Percentiles rank a stretch among this genome's conserved stretches.
Conservation (phyloP, 2,329 filamentous ascomycete species). For the Hymenotorrendiella dingleyae region DNA sequence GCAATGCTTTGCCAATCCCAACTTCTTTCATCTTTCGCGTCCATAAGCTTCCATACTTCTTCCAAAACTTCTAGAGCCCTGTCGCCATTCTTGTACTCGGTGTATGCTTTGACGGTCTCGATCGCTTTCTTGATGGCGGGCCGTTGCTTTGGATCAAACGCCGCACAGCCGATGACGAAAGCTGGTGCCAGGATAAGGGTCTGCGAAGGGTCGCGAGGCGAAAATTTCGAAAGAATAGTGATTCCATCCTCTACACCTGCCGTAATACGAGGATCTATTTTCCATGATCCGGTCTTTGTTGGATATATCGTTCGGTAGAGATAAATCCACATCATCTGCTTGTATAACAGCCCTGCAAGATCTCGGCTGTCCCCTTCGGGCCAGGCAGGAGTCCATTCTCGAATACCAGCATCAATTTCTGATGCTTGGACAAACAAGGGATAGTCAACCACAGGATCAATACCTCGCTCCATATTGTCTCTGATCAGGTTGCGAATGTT, state of each 20-base stretch:
- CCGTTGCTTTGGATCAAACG: conserved; percentile 47
- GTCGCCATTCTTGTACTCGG: conserved; percentile 53
- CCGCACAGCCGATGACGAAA: conserved; percentile 54
- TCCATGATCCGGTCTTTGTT: conserved; percentile 34
- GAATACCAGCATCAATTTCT: conserved; percentile 68
- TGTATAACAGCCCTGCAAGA: conserved; percentile 52
- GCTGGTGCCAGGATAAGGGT: conserved; percentile 55
- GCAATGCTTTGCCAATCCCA: conserved; percentile 62
- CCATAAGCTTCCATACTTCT: conserved; percentile 55
- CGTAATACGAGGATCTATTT: conserved; percentile 43
- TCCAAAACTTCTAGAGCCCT: conserved; percentile 48
- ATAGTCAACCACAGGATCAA: conserved; percentile 68
- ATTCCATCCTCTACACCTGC: conserved; percentile 52
- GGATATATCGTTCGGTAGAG: conserved; percentile 56
- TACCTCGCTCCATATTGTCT: conserved; percentile 52
- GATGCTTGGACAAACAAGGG: conserved; percentile 65
- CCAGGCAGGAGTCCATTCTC: conserved; percentile 65
- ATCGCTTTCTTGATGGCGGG: conserved; percentile 46
- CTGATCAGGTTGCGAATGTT: conserved; percentile 70
- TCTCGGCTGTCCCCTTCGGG: conserved; percentile 51
- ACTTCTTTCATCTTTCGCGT: conserved; percentile 47
- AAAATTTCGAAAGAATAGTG: conserved; percentile 47
- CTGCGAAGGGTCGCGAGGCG: conserved; percentile 51
- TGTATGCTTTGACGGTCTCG: conserved; percentile 49
- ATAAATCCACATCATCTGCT: conserved; percentile 62